A percentile compares a stretch with the other conserved stretches of the same genome.
phyloP scores from a whole-genome alignment of 148 eudicot genomes.

The Rhododendron griersonianum region DNA sequence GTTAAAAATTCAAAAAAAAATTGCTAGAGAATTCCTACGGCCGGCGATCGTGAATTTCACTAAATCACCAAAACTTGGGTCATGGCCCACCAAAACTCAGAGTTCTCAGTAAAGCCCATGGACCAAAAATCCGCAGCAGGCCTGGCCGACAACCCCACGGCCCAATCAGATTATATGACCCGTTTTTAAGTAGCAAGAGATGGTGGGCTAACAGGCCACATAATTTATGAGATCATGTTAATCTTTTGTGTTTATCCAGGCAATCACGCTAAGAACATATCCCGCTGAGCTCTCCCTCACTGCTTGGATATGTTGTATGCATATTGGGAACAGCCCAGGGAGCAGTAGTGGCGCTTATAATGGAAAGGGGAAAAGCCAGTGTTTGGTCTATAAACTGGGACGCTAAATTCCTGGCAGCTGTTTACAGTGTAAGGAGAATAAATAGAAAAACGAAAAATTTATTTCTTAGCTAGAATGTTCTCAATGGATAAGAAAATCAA shows the following conservation, averaged over 20 bases:
- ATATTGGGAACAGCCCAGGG: conserved; percentile 70
- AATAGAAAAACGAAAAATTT: neutral
- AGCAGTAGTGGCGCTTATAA: conserved; percentile 61
- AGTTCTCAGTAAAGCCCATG: too few relatives aligned
- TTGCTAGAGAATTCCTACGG: too few relatives aligned
- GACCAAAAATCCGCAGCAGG: too few relatives aligned
- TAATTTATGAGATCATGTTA: neutral
- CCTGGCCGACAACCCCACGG: too few relatives aligned
- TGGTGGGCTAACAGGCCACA: too few relatives aligned
- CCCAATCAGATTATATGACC: too few relatives aligned
- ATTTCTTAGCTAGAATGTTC: neutral
- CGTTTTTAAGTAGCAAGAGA: too few relatives aligned
- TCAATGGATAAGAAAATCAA: neutral
- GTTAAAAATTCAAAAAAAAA: too few relatives aligned
- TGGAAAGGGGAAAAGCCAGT: conserved; percentile 67
- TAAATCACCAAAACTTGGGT: too few relatives aligned
- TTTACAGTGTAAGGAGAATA: conserved; percentile 61
- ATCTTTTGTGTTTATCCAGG: conserved; percentile 28
- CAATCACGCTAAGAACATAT: conserved; percentile 66
- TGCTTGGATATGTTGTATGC: conserved; percentile 92
- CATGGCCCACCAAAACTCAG: too few relatives aligned
- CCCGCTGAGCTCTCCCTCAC: conserved; percentile 84
- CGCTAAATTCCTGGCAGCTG: conserved; percentile 62
- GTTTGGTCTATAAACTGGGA: conserved; percentile 81
- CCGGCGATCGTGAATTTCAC: too few relatives aligned